Evolutionary conservation across 352 stramenopile genomes (phyloP).

Genomic region (Peronospora destructor): DNA sequence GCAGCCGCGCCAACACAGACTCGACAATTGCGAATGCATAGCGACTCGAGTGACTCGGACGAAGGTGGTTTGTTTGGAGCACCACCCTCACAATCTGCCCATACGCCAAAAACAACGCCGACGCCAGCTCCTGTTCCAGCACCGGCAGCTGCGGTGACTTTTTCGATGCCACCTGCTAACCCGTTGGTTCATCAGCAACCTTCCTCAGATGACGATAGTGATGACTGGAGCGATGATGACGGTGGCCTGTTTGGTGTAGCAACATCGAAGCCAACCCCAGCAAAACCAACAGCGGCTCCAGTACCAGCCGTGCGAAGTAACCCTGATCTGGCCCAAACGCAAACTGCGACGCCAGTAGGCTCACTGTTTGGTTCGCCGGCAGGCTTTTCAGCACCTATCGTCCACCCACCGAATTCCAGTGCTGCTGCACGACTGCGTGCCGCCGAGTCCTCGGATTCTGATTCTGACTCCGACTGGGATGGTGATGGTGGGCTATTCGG

Average conservation of each 20-base stretch:
- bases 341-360: slow-evolving; percentile 10
- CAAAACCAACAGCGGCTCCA: slow-evolving; percentile 16
- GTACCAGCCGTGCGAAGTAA: slow-evolving; percentile 8
- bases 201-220: slow-evolving; percentile 45
- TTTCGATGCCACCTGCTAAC: slow-evolving; percentile 22
- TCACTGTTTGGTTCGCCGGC: slow-evolving; percentile 26
- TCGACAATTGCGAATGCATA: slow-evolving; percentile 30
- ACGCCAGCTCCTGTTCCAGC: slow-evolving; percentile 2
- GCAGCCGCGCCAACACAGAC: slow-evolving; percentile 13
- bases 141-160: slow-evolving; percentile 9
- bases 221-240: slow-evolving; percentile 59
- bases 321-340: slow-evolving; percentile 3
- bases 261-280: slow-evolving; percentile 22
- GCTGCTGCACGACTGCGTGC: slow-evolving; percentile 41
- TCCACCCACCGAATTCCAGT: slow-evolving; percentile 45
- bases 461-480: slow-evolving; percentile 51
- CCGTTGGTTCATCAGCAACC: slow-evolving; percentile 41
- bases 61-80: slow-evolving; percentile 51
- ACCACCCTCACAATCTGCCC: slow-evolving; percentile 17
- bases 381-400: slow-evolving; percentile 10
- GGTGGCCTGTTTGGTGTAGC: slow-evolving; percentile 45
- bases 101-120: background rate
- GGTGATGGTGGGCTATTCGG: slow-evolving; percentile 64
- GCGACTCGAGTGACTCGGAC: slow-evolving; percentile 62
- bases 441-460: slow-evolving; percentile 38